These are phyloP conservation scores for Panicum hallii DNA, from an alignment of 202 grass and related monocot species.

Conservation along the genomic window DNA sequence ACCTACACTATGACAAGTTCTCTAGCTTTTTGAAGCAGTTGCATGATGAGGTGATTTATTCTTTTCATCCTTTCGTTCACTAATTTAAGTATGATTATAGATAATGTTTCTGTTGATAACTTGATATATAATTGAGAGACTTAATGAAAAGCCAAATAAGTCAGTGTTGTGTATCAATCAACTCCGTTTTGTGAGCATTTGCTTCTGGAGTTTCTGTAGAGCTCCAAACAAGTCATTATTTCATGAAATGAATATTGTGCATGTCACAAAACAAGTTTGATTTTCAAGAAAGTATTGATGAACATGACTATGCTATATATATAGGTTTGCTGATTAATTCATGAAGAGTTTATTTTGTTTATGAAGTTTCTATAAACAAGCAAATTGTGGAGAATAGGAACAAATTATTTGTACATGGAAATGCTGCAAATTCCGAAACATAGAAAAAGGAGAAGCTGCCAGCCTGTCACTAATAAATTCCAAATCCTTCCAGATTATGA, in stretches of 20 bases:
- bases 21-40: conserved; percentile 80
- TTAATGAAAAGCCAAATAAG: neutral
- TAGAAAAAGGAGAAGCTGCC: neutral
- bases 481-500: conserved; percentile 19
- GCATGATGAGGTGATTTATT: conserved; percentile 78
- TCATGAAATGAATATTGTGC: neutral
- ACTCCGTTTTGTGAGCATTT: neutral
- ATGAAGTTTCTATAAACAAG: neutral
- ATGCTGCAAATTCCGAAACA: neutral
- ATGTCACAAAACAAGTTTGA: neutral
- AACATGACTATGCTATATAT: conserved; percentile 8
- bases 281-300: conserved; percentile 24
- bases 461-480: neutral
- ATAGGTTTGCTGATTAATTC: neutral
- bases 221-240: conserved; percentile 8
- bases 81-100: neutral
- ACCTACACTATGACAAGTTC: conserved; percentile 86
- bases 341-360: neutral
- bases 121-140: neutral
- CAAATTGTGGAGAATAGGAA: neutral
- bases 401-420: neutral
- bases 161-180: neutral
- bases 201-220: neutral
- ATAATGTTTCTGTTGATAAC: neutral
- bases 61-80: neutral